phyloP scores from a whole-genome alignment of 2,329 filamentous ascomycete genomes.

The Blastomyces gilchristii region DNA sequence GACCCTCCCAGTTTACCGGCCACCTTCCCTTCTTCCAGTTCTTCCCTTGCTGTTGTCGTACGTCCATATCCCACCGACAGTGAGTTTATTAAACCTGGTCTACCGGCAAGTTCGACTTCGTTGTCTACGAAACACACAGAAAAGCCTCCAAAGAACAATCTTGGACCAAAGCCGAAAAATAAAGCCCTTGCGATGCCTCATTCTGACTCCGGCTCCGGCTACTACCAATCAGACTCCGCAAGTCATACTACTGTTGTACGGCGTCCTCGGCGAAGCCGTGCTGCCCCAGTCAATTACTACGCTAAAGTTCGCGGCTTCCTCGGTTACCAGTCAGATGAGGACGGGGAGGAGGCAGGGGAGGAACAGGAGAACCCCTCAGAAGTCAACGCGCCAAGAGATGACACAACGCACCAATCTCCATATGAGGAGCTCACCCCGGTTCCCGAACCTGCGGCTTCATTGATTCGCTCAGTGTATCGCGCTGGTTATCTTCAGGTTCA shows the following conservation, averaged over 20 bases:
- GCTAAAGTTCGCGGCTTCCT: constrained; percentile 15
- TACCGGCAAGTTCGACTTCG: not conserved
- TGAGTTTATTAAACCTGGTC: not conserved
- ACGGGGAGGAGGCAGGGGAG: constrained; percentile 1
- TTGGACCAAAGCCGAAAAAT: not conserved
- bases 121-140: not conserved
- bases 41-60: not conserved
- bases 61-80: not conserved
- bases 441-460: not conserved
- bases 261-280: constrained; percentile 23
- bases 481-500: constrained; percentile 14
- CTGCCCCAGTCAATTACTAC: constrained; percentile 26
- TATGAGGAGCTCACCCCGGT: not conserved
- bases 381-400: not conserved
- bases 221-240: not conserved
- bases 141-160: not conserved
- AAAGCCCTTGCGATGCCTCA: not conserved
- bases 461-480: constrained; percentile 14
- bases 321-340: constrained; percentile 10
- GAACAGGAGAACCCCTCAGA: not conserved
- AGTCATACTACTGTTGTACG: not conserved
- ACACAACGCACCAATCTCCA: not conserved
- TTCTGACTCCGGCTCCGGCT: not conserved
- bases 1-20: not conserved
- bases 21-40: not conserved